phyloP scores from a whole-genome alignment of 1,284 basidiomycete species.

The Salmacisia buchloeana region DNA sequence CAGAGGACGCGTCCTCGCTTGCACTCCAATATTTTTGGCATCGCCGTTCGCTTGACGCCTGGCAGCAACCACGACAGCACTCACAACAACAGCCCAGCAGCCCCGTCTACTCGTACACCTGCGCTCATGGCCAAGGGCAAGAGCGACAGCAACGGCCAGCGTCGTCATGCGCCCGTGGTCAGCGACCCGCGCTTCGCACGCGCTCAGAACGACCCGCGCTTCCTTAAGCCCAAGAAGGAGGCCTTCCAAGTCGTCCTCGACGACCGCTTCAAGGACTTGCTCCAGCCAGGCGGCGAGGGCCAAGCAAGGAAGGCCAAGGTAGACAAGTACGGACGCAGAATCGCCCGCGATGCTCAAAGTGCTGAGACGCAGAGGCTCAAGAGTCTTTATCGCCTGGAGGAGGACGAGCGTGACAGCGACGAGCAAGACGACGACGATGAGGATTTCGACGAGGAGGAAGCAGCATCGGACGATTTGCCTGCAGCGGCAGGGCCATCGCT shows the following conservation, averaged over 20 bases:
- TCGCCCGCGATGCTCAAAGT: constrained; percentile 45
- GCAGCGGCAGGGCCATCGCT: constrained; percentile 4
- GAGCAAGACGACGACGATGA: constrained; percentile 37
- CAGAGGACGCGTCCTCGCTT: too few relatives aligned
- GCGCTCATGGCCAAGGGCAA: background rate
- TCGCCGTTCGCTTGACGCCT: too few relatives aligned
- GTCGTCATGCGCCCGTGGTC: constrained; percentile 20
- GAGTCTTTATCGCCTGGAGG: constrained; percentile 39
- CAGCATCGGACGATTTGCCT: constrained; percentile 15
- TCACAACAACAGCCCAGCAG: too few relatives aligned
- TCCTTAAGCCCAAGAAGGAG: constrained; percentile 74
- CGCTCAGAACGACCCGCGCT: constrained; percentile 85
- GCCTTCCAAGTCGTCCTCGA: constrained; percentile 80
- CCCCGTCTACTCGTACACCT: background rate
- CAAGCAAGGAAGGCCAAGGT: constrained; percentile 58
- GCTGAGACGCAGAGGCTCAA: constrained; percentile 33
- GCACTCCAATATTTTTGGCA: too few relatives aligned
- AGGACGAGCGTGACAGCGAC: constrained; percentile 54
- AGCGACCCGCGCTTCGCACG: constrained; percentile 64
- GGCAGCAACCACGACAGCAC: too few relatives aligned
- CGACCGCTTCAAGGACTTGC: constrained; percentile 82
- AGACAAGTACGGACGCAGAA: constrained; percentile 82
- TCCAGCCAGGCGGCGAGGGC: constrained; percentile 56
- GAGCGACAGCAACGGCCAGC: background rate
- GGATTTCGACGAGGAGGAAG: constrained; percentile 19